A percentile compares a stretch with the other conserved stretches of the same genome.
Evolutionary conservation across 768 basidiomycete genomes (phyloP).

Genomic region (Pholiota molesta): DNA sequence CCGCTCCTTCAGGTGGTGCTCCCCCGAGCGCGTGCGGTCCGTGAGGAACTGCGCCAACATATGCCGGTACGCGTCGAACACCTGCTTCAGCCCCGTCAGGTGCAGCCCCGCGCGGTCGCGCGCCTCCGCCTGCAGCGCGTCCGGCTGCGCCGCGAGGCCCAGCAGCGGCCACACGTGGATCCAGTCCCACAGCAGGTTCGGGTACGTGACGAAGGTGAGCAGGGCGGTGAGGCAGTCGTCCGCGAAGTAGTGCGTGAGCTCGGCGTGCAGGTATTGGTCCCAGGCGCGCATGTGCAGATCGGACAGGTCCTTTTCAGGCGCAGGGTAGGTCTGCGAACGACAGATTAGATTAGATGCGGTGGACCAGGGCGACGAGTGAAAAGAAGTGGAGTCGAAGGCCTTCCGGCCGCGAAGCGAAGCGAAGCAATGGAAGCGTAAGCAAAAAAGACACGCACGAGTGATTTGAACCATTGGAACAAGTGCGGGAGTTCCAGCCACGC

Average conservation of each 20-base stretch:
- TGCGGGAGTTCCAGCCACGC: conserved; percentile 28
- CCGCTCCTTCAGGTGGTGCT: conserved; percentile 14
- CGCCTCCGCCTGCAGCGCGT: conserved; percentile 18
- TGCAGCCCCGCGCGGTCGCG: conserved; percentile 18
- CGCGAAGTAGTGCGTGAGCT: conserved; percentile 19
- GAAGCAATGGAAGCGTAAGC: neutral
- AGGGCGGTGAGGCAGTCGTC: conserved; percentile 22
- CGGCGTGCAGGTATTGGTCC: conserved; percentile 24
- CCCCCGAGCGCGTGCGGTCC: conserved; percentile 19
- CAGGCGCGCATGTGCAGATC: conserved; percentile 21
- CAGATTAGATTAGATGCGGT: conserved; percentile 6
- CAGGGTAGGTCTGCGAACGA: conserved; percentile 26
- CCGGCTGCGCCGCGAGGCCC: conserved; percentile 16
- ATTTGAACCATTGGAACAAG: conserved; percentile 26
- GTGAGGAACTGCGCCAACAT: conserved; percentile 24
- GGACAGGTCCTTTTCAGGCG: conserved; percentile 24
- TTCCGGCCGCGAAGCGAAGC: neutral
- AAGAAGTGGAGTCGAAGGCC: neutral
- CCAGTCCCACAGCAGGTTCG: conserved; percentile 27
- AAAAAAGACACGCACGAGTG: conserved; percentile 20
- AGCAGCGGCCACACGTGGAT: conserved; percentile 28
- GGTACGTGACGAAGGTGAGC: conserved; percentile 27
- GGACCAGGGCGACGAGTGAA: too few species aligned
- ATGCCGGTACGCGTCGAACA: conserved; percentile 24
- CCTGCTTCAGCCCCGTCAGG: conserved; percentile 22